Percentiles rank a stretch among this genome's conserved stretches.
These are phyloP conservation scores for Dalbergia cultrata DNA, from an alignment of 306 rosid genomes.

Conservation along the genomic window DNA sequence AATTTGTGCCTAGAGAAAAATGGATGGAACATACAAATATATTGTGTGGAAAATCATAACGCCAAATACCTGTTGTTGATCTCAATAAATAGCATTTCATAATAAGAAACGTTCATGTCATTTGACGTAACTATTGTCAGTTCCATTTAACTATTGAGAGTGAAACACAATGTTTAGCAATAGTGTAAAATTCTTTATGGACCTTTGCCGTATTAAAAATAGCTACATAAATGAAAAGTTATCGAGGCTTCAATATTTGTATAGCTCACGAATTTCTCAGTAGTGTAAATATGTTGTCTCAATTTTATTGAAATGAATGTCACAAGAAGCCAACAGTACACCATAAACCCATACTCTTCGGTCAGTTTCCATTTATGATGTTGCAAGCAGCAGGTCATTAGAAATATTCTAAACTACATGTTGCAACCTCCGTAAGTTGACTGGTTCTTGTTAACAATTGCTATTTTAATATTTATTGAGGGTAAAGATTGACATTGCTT, in stretches of 20 bases:
- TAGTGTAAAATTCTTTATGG: not conserved
- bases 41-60: not conserved
- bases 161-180: not conserved
- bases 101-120: constrained; percentile 22
- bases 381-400: too few species aligned
- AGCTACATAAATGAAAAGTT: not conserved
- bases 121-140: not conserved
- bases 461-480: not conserved
- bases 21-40: constrained; percentile 6
- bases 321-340: too few species aligned
- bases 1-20: not conserved
- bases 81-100: not conserved
- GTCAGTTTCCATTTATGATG: too few species aligned
- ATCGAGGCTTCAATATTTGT: not conserved
- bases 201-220: not conserved
- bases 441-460: too few species aligned
- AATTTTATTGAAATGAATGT: too few species aligned
- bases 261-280: not conserved
- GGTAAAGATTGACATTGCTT: not conserved
- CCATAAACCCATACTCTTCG: too few species aligned
- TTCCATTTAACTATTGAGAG: not conserved
- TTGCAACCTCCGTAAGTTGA: not conserved
- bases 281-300: not conserved
- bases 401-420: too few species aligned
- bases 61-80: not conserved